Conservation (phyloP, 139 green algal species). For the Yamagishiella unicocca region DNA sequence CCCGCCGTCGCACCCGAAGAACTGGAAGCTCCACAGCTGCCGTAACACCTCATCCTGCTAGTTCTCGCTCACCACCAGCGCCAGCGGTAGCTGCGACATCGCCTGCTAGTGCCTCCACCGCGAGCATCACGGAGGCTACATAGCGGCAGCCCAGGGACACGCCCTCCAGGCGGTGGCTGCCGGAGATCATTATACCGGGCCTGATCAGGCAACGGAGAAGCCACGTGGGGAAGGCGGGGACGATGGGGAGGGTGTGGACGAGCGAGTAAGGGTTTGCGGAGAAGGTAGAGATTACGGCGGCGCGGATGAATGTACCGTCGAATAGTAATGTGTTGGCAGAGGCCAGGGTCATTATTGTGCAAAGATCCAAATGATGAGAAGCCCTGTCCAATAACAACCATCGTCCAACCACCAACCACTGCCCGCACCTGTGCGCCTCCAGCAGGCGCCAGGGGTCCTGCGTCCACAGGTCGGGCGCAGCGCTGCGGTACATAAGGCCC, state of each 20-base stretch:
- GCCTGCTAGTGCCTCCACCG: conserved; percentile 30
- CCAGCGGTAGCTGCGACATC: conserved; percentile 28
- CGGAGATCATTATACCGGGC: too few relatives aligned
- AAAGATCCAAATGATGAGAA: too few relatives aligned
- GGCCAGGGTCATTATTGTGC: too few relatives aligned
- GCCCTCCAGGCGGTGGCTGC: conserved; percentile 37
- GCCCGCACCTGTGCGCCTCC: conserved; percentile 28
- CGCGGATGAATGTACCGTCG: too few relatives aligned
- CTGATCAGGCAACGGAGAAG: too few relatives aligned
- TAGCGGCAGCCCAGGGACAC: conserved; percentile 49
- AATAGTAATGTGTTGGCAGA: too few relatives aligned
- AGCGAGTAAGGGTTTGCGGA: too few relatives aligned
- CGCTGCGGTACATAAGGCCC: conserved; percentile 21
- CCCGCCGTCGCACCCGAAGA: conserved; percentile 55
- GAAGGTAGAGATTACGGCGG: too few relatives aligned
- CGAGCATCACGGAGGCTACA: conserved; percentile 42
- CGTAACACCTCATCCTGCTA: conserved; percentile 53
- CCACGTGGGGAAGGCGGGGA: too few relatives aligned
- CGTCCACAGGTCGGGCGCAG: conserved; percentile 49
- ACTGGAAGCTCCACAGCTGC: conserved; percentile 44
- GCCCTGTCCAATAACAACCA: too few relatives aligned
- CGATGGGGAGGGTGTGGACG: too few relatives aligned
- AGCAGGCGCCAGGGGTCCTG: conserved; percentile 46
- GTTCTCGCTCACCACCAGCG: conserved; percentile 53
- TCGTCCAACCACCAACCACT: too few relatives aligned